Evolutionary conservation across 1,284 basidiomycete species (phyloP).

Genomic region (Schizopora paradoxa): DNA sequence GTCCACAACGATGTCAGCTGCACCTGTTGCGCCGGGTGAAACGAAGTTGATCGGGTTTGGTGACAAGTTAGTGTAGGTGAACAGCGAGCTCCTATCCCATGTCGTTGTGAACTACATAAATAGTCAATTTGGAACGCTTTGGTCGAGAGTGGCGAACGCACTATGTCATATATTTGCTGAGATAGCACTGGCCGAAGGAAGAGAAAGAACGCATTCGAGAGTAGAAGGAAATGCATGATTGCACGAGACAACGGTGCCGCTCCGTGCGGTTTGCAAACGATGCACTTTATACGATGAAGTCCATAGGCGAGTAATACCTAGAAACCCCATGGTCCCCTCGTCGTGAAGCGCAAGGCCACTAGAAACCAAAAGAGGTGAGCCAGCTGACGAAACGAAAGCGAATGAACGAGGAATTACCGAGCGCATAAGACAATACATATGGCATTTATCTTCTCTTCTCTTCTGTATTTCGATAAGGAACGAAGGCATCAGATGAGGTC

Average conservation of each 20-base stretch:
- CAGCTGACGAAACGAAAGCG: too few relatives aligned
- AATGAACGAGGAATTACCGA: too few relatives aligned
- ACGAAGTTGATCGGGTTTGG: constrained; percentile 49
- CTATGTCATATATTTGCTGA: constrained; percentile 32
- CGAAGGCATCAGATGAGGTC: too few relatives aligned
- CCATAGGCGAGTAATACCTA: background rate
- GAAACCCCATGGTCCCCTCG: too few relatives aligned
- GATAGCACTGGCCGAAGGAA: constrained; percentile 10
- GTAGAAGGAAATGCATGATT: background rate
- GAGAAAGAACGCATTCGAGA: too few relatives aligned
- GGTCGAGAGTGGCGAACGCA: constrained; percentile 19
- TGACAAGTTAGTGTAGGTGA: constrained; percentile 40
- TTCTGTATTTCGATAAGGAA: too few relatives aligned
- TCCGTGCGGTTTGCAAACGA: background rate
- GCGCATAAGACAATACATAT: too few relatives aligned
- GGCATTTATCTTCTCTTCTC: too few relatives aligned
- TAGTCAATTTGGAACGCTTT: background rate
- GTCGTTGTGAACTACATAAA: constrained; percentile 53
- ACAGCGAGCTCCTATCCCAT: constrained; percentile 48
- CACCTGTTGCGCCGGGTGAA: constrained; percentile 37
- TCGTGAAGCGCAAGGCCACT: too few relatives aligned
- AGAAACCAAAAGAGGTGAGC: too few relatives aligned
- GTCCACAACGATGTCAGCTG: constrained; percentile 44
- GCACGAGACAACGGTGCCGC: background rate
- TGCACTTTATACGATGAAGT: too few relatives aligned